Percentiles rank a stretch among this genome's conserved stretches.
phyloP scores from a whole-genome alignment of 2,329 filamentous ascomycete genomes.

The Fusarium pseudocircinatum region DNA sequence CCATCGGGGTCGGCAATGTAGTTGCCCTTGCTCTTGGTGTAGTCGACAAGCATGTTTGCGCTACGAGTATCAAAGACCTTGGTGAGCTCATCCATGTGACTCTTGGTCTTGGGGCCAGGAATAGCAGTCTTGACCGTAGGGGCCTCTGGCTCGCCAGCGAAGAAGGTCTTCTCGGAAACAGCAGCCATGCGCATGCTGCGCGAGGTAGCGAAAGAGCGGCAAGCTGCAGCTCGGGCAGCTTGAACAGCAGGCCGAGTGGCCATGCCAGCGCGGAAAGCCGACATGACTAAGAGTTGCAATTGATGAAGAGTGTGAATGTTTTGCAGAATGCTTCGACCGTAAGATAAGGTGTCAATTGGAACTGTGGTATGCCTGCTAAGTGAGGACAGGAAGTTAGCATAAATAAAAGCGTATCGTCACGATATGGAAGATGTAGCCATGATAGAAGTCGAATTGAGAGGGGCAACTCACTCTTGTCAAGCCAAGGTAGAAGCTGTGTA shows the following conservation, averaged over 20 bases:
- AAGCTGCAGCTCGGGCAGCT: slow-evolving; percentile 23
- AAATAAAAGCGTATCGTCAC: slow-evolving; percentile 19
- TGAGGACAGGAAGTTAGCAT: background rate
- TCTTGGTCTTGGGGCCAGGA: slow-evolving; percentile 79
- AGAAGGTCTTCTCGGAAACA: slow-evolving; percentile 51
- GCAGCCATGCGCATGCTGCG: slow-evolving; percentile 41
- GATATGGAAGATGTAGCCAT: slow-evolving; percentile 9
- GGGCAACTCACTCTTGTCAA: slow-evolving; percentile 23
- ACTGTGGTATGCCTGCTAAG: background rate
- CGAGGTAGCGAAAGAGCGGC: slow-evolving; percentile 40
- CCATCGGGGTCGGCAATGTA: slow-evolving; percentile 80
- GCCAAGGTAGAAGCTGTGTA: background rate
- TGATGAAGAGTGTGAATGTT: background rate
- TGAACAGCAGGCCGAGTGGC: slow-evolving; percentile 34
- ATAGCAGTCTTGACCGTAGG: slow-evolving; percentile 69
- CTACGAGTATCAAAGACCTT: slow-evolving; percentile 86
- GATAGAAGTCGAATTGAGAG: background rate
- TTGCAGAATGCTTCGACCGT: background rate
- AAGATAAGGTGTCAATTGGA: background rate
- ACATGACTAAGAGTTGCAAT: slow-evolving; percentile 38
- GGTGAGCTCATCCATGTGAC: slow-evolving; percentile 74
- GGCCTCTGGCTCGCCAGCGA: slow-evolving; percentile 60
- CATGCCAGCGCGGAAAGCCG: slow-evolving; percentile 45
- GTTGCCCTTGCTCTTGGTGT: slow-evolving; percentile 79
- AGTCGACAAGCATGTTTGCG: slow-evolving; percentile 84